phyloP scores from a whole-genome alignment of 805 yeast genomes.

The Candida taoyuanica region DNA sequence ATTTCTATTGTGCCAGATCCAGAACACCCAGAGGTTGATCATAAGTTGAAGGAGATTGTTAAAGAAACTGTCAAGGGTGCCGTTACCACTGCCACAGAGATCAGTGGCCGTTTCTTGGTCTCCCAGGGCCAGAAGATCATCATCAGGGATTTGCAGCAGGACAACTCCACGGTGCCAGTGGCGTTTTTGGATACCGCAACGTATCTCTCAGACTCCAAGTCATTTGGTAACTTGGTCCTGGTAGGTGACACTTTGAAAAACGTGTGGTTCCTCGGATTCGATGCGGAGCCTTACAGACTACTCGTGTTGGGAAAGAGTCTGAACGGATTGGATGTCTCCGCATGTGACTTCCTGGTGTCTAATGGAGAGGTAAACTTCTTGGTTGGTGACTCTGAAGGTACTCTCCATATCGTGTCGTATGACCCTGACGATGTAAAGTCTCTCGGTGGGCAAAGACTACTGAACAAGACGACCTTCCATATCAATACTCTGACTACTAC shows the following conservation, averaged over 20 bases:
- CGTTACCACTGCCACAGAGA: constrained; percentile 68
- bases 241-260: constrained; percentile 79
- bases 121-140: constrained; percentile 81
- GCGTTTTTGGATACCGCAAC: constrained; percentile 89
- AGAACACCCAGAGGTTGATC: constrained; percentile 76
- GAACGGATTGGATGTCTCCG: constrained; percentile 53
- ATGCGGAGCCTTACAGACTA: constrained; percentile 92
- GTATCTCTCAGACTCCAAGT: constrained; percentile 71
- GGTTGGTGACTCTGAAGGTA: constrained; percentile 62
- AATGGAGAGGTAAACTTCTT: constrained; percentile 65
- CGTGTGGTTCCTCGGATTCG: constrained; percentile 81
- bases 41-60: constrained; percentile 66
- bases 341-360: constrained; percentile 72
- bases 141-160: constrained; percentile 80
- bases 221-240: constrained; percentile 76
- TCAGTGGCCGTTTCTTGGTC: constrained; percentile 77
- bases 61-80: constrained; percentile 81
- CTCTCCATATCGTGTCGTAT: constrained; percentile 71
- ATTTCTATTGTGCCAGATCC: constrained; percentile 88
- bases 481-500: constrained; percentile 57
- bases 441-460: constrained; percentile 68
- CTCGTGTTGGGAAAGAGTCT: constrained; percentile 72
- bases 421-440: constrained; percentile 91
- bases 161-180: constrained; percentile 83
- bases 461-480: constrained; percentile 67